Percentiles rank a stretch among this genome's conserved stretches.
Evolutionary conservation across 2,329 filamentous ascomycete genomes (phyloP).

Genomic region (Colletotrichum sp.): DNA sequence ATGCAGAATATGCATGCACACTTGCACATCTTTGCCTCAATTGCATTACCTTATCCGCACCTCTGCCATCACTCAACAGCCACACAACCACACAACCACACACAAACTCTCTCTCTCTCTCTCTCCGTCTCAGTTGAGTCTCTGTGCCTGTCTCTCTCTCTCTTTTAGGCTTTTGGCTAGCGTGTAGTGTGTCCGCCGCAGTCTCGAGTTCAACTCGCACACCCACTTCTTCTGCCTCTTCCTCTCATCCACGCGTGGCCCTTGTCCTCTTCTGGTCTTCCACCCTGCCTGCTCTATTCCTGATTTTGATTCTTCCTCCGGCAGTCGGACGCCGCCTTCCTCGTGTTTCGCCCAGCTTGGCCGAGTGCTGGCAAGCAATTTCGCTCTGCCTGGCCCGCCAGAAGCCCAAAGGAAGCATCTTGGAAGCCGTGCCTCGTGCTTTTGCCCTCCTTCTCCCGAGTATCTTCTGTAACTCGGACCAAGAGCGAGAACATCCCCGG

Average conservation of each 20-base stretch:
- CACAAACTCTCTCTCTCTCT: not conserved
- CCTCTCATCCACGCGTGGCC: not conserved
- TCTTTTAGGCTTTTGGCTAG: not conserved
- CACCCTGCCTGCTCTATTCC: conserved; percentile 14
- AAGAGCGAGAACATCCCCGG: not conserved
- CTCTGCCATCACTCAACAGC: not conserved
- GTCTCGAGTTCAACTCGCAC: not conserved
- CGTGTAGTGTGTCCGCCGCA: not conserved
- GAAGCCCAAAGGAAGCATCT: conserved; percentile 5
- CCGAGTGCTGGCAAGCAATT: conserved; percentile 3
- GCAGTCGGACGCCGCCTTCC: conserved; percentile 7
- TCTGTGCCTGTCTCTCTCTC: not conserved
- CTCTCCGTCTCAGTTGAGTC: not conserved
- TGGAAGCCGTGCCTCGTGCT: not conserved
- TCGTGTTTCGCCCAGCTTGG: conserved; percentile 16
- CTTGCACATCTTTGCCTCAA: conserved; percentile 1
- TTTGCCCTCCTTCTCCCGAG: not conserved
- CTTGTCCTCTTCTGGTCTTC: not conserved
- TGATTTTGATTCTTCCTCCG: conserved; percentile 14
- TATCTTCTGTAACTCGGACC: not conserved
- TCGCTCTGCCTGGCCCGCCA: conserved; percentile 1
- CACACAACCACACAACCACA: not conserved
- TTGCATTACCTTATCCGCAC: not conserved
- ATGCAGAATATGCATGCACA: conserved; percentile 5
- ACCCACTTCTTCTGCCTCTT: not conserved